Evolutionary conservation across 768 basidiomycete genomes (phyloP), one percentile per base, ranked within the genome.

Genomic region (Boletus patriciae): DNA sequence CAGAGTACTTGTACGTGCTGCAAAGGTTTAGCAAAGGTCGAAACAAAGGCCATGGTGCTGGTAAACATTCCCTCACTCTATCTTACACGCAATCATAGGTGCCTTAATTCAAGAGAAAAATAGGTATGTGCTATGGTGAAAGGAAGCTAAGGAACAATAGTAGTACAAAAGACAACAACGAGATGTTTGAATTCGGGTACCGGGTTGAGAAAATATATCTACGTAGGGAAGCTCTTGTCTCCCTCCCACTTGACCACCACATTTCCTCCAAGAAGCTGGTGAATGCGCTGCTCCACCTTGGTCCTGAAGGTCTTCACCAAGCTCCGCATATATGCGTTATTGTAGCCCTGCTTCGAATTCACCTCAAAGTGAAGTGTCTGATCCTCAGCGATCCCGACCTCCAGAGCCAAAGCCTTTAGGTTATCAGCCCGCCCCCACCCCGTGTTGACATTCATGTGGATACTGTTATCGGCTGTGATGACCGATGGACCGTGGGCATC

Each of bases 401-500:
- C 52, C n/a, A 38, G 2, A 6, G 59, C 48, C 45, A 61, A 40
- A 15, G 53, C 53, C 19, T 15, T 51, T 40, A 62, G 49, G 18
- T 51, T 56, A 0, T 47, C 53, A 0, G 23, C 40, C 9, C 48
- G 27, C 4, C 59, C 53, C 60, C 60, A 60, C 13, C 11, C 38
- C n/a, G 59, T 46, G 33, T 42, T 61, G 13, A 55, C 36, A 12
- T 50, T 50, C n/a, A 47, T 34, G 49, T 51, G 59, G 41, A 56
- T 55, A 3, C 60, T 61, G 21, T 50, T 42, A 18, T 23, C n/a
- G 23, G 59, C 60, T 34, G 52, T 55, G 42, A 41, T 50, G 23
- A 15, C 4, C 4, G 60, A 62, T 18, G 46, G 45, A 15, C 54
- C 46, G 27, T 51, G 25, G 0, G 5, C 25, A 37, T 54, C 45